These are phyloP conservation scores for Lasiosphaeriaceae sp. DNA, from an alignment of 495 filamentous ascomycete species.

Conservation along the genomic window DNA sequence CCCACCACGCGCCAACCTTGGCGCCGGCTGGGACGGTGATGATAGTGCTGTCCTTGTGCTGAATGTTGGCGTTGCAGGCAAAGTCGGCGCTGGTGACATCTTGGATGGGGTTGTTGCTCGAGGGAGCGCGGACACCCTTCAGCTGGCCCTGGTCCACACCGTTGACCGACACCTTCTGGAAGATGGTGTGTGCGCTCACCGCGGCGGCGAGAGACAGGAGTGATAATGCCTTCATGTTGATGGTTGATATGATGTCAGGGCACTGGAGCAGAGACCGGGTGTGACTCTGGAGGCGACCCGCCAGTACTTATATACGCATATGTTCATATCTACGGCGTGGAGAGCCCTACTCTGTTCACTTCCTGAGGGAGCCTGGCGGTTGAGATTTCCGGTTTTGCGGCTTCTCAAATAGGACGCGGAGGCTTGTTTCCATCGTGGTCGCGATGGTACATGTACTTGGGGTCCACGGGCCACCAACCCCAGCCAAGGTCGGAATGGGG, in stretches of 20 bases:
- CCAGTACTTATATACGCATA: background rate
- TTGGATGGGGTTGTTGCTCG: conserved; percentile 45
- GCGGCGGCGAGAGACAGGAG: conserved; percentile 27
- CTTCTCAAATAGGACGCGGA: conserved; percentile 18
- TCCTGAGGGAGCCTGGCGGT: too few relatives aligned
- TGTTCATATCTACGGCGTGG: too few relatives aligned
- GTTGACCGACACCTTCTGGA: conserved; percentile 50
- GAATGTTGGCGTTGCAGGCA: conserved; percentile 38
- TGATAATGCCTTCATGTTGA: conserved; percentile 38
- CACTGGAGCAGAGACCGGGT: background rate
- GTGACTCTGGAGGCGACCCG: background rate
- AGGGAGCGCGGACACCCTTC: conserved; percentile 35
- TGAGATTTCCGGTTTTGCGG: conserved; percentile 1
- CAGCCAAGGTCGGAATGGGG: too few relatives aligned
- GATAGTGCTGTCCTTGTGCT: conserved; percentile 34
- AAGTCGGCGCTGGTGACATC: conserved; percentile 34
- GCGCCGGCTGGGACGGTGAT: conserved; percentile 45
- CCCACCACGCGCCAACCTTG: conserved; percentile 48
- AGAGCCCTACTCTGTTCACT: too few relatives aligned
- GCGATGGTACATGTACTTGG: too few relatives aligned
- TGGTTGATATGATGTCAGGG: background rate
- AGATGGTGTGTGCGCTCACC: conserved; percentile 45
- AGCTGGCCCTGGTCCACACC: conserved; percentile 40
- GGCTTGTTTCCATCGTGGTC: background rate
- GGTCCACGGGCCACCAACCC: too few relatives aligned